Evolutionary conservation across 768 basidiomycete species (phyloP).

Genomic region (Pleurotus djamor): DNA sequence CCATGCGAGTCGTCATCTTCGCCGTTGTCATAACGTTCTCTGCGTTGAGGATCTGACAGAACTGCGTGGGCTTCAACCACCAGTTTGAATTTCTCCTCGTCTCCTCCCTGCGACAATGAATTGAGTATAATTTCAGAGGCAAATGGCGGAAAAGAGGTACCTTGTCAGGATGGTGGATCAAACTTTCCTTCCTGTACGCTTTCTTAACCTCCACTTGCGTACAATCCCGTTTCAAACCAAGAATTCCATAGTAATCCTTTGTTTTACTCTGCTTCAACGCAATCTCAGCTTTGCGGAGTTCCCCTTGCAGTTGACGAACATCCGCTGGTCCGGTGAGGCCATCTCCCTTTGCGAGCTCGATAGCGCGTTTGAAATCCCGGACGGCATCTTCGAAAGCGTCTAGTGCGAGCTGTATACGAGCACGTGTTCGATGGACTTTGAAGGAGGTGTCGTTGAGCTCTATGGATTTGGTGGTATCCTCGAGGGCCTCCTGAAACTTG

Average conservation of each 20-base stretch:
- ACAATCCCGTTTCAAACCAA: conserved; percentile 58
- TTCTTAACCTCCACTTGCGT: conserved; percentile 81
- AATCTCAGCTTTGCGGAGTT: conserved; percentile 81
- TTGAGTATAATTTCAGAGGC: neutral
- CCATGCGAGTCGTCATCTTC: conserved; percentile 76
- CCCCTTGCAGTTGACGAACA: conserved; percentile 54
- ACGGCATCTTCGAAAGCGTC: conserved; percentile 74
- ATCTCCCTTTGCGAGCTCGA: conserved; percentile 68
- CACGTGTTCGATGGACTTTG: conserved; percentile 87
- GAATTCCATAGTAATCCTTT: conserved; percentile 87
- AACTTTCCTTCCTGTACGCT: conserved; percentile 83
- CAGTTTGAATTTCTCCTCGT: conserved; percentile 95
- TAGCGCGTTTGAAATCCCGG: conserved; percentile 76
- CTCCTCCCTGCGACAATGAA: conserved; percentile 65
- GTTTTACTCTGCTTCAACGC: conserved; percentile 85
- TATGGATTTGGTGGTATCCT: conserved; percentile 70
- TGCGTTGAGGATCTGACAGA: conserved; percentile 71
- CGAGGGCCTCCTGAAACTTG: conserved; percentile 64
- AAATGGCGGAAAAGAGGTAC: conserved; percentile 25
- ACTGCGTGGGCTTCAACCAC: conserved; percentile 81
- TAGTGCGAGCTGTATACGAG: conserved; percentile 70
- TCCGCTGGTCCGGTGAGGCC: conserved; percentile 51
- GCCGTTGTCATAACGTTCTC: conserved; percentile 78
- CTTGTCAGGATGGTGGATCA: conserved; percentile 88
- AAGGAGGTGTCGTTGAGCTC: conserved; percentile 61